Evolutionary conservation across 345 rosid genomes (phyloP).

Genomic region (Aquilaria malaccensis): DNA sequence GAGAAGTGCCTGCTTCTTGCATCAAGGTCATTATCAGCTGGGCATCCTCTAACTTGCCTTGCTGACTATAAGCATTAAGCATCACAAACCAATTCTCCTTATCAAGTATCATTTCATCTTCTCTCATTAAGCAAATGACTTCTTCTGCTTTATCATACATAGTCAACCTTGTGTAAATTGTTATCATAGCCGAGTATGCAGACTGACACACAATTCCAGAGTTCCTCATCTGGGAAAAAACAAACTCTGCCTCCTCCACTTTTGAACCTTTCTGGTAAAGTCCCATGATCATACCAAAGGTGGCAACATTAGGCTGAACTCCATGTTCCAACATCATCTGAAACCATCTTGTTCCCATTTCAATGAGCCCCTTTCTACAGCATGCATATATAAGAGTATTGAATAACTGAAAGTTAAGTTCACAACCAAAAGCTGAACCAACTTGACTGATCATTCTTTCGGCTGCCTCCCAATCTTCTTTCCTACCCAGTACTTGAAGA

Average conservation of each 20-base stretch:
- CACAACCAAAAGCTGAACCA: constrained; percentile 21
- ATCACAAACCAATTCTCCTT: constrained; percentile 78
- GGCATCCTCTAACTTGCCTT: constrained; percentile 70
- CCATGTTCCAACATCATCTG: constrained; percentile 64
- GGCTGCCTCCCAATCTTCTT: constrained; percentile 69
- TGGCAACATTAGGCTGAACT: constrained; percentile 70
- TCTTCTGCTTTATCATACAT: constrained; percentile 68
- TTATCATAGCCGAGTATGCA: constrained; percentile 88
- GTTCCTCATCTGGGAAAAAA: constrained; percentile 60
- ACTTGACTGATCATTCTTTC: constrained; percentile 46
- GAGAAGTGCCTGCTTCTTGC: constrained; percentile 47
- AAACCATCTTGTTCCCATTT: constrained; percentile 61
- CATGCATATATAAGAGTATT: constrained; percentile 64
- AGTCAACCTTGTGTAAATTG: constrained; percentile 69
- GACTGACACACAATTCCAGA: constrained; percentile 59
- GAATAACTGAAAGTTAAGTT: constrained; percentile 50
- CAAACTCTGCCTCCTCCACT: constrained; percentile 67
- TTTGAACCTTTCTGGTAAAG: constrained; percentile 74
- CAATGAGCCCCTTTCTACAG: constrained; percentile 49
- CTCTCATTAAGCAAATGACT: constrained; percentile 49
- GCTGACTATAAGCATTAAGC: constrained; percentile 82
- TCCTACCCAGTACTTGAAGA: constrained; percentile 67
- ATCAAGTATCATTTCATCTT: constrained; percentile 46
- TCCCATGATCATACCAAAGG: constrained; percentile 84
- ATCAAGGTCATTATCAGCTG: constrained; percentile 47